These are phyloP conservation scores for Diaporthe sp. DNA, from an alignment of 2,329 filamentous ascomycete species.

Conservation along the genomic window DNA sequence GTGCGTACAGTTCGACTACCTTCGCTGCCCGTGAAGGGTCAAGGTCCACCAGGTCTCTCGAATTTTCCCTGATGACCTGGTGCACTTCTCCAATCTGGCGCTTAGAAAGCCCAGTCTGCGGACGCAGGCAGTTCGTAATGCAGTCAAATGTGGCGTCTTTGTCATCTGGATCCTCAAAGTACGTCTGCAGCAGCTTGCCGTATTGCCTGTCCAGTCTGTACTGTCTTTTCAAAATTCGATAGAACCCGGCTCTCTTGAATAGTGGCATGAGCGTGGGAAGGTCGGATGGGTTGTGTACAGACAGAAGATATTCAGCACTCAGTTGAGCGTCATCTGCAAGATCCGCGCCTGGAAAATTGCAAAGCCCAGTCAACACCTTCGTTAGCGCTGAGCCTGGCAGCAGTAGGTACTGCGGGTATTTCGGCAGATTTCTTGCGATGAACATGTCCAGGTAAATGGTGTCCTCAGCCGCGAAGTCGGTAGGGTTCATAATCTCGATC, in stretches of 20 bases:
- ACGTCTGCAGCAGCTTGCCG: conserved; percentile 79
- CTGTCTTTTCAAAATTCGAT: conserved; percentile 89
- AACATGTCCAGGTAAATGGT: conserved; percentile 99
- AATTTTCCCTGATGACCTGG: conserved; percentile 71
- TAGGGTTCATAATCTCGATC: conserved; percentile 86
- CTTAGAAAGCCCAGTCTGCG: conserved; percentile 69
- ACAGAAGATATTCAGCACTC: conserved; percentile 95
- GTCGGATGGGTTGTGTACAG: conserved; percentile 91
- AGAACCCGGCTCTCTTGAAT: conserved; percentile 85
- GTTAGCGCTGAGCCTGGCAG: conserved; percentile 88
- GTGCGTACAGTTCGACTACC: conserved; percentile 69
- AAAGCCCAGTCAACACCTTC: conserved; percentile 83
- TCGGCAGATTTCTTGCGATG: conserved; percentile 92
- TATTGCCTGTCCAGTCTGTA: conserved; percentile 86
- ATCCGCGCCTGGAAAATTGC: conserved; percentile 82
- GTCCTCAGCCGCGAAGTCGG: conserved; percentile 81
- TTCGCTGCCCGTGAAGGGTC: conserved; percentile 73
- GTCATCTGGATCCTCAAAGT: conserved; percentile 86
- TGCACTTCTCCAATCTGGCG: conserved; percentile 81
- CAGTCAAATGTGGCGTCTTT: conserved; percentile 81
- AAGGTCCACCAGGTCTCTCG: conserved; percentile 73
- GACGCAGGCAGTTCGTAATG: conserved; percentile 78
- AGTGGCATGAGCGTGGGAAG: conserved; percentile 79
- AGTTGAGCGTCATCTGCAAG: conserved; percentile 94
- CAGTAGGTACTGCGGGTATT: conserved; percentile 95